These are phyloP conservation scores for Pseudonitzschia multistriata DNA, from an alignment of 108 stramenopile genomes.

Conservation along the genomic window DNA sequence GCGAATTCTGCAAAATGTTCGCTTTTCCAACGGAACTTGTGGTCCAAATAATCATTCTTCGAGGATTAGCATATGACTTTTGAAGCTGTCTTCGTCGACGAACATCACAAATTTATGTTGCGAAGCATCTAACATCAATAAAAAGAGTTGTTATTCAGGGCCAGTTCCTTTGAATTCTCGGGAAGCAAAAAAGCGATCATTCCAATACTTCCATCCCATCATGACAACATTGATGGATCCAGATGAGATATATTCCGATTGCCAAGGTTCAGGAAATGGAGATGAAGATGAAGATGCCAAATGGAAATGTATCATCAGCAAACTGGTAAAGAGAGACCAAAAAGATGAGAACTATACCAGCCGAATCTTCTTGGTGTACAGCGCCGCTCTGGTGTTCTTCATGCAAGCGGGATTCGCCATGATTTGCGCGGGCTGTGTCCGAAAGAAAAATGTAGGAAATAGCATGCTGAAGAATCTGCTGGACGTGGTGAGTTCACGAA, in stretches of 20 bases:
- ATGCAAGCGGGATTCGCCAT: conserved; percentile 91
- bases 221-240: background rate
- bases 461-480: conserved; percentile 90
- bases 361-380: conserved; percentile 64
- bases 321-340: conserved; percentile 21
- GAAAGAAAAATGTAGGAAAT: conserved; percentile 85
- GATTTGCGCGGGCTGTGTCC: conserved; percentile 83
- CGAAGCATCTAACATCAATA: no score
- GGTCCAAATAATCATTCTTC: no score
- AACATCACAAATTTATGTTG: no score
- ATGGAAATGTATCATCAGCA: conserved; percentile 23
- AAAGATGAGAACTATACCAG: conserved; percentile 24
- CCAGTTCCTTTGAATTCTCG: no score
- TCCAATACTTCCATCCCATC: background rate
- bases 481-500: conserved; percentile 51
- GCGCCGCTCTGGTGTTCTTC: conserved; percentile 81
- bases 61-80: no score
- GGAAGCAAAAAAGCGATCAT: background rate
- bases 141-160: no score
- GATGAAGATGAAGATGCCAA: conserved; percentile 9
- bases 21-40: no score
- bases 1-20: no score
- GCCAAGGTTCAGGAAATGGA: conserved; percentile 12
- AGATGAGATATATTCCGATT: conserved; percentile 7
- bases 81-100: no score